phyloP scores from a whole-genome alignment of 2,329 filamentous ascomycete genomes.

The Ambrosiella xylebori region DNA sequence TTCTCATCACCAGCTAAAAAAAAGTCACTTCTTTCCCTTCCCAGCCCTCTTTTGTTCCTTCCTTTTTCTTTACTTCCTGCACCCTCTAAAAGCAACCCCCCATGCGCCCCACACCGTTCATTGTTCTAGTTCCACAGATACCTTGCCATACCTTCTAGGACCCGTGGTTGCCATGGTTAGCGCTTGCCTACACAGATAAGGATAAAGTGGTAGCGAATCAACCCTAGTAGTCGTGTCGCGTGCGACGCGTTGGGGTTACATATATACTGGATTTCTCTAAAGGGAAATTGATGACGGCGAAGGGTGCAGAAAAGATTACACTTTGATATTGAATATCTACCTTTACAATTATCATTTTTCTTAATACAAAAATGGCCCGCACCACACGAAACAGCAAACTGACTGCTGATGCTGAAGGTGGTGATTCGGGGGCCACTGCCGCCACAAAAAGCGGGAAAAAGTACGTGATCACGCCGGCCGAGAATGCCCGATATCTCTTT shows the following conservation, averaged over 20 bases:
- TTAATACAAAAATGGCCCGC: slow-evolving; percentile 26
- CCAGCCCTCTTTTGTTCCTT: background rate
- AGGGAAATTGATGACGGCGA: no score
- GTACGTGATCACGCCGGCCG: slow-evolving; percentile 25
- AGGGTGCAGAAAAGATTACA: background rate
- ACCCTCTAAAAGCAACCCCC: background rate
- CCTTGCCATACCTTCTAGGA: background rate
- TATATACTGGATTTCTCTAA: background rate
- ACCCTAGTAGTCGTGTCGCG: background rate
- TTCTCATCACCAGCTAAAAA: no score
- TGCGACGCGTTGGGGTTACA: background rate
- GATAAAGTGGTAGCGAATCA: slow-evolving; percentile 3
- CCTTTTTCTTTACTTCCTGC: background rate
- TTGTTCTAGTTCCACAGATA: no score
- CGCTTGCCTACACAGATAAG: slow-evolving; percentile 2
- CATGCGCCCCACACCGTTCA: no score
- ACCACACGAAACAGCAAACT: slow-evolving; percentile 28
- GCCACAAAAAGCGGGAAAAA: slow-evolving; percentile 18
- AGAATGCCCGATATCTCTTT: slow-evolving; percentile 37
- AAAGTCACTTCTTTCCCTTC: background rate
- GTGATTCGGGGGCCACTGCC: slow-evolving; percentile 17
- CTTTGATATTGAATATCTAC: background rate
- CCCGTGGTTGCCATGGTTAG: background rate
- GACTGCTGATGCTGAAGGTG: slow-evolving; percentile 14
- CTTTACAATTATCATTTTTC: no score